Evolutionary conservation across 306 rosid species (phyloP).

Genomic region (Calophaca sinica): DNA sequence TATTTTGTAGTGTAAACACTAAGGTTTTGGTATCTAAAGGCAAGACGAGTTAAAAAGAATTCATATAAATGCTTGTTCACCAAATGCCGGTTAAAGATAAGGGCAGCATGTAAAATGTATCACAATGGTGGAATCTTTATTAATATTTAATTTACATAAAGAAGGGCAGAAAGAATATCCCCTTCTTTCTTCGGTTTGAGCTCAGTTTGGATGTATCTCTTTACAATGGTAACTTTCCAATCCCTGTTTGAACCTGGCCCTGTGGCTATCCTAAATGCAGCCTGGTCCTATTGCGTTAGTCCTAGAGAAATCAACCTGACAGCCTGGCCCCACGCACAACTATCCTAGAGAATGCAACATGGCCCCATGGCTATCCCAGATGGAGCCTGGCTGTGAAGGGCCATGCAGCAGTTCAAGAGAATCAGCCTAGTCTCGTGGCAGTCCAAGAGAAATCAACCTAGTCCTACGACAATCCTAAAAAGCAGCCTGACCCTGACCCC

Average conservation of each 20-base stretch:
- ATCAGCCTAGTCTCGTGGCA: no score
- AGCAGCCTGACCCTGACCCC: no score
- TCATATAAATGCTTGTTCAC: no score
- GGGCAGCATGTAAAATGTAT: background rate
- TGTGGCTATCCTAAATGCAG: background rate
- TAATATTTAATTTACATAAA: no score
- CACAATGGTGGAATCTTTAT: constrained; percentile 25
- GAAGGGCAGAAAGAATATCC: background rate
- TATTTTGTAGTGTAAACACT: constrained; percentile 16
- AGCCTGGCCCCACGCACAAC: background rate
- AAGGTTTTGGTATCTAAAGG: constrained; percentile 31
- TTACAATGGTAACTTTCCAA: no score
- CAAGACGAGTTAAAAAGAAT: background rate
- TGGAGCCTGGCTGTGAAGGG: background rate
- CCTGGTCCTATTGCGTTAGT: no score
- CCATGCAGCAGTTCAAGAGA: background rate
- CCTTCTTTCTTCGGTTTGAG: background rate
- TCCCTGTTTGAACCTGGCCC: background rate
- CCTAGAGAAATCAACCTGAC: no score
- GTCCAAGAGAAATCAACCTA: background rate
- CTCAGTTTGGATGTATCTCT: no score
- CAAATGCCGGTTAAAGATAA: no score
- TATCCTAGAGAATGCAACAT: background rate
- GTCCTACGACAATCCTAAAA: no score
- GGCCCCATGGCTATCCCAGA: no score